A percentile compares a stretch with the other conserved stretches of the same genome.
phyloP scores from a whole-genome alignment of 495 filamentous ascomycete genomes.

The Penicillium chermesinum region DNA sequence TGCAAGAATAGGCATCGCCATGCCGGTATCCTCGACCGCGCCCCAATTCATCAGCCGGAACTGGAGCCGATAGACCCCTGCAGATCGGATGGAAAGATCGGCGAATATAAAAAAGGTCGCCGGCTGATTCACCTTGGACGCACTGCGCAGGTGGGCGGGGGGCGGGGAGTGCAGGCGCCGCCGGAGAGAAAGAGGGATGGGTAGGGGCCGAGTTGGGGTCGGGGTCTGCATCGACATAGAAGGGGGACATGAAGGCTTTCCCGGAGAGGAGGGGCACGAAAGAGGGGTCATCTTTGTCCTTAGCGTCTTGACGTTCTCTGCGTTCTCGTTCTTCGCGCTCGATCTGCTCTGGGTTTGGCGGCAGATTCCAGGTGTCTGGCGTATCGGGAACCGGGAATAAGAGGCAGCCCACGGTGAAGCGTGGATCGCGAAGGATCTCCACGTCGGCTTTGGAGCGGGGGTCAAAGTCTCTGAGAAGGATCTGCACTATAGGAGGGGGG shows the following conservation, averaged over 20 bases:
- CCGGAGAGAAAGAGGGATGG: constrained; percentile 55
- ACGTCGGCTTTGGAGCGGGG: constrained; percentile 45
- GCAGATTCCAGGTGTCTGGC: constrained; percentile 2
- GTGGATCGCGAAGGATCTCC: constrained; percentile 63
- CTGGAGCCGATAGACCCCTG: constrained; percentile 73
- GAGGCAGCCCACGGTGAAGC: constrained; percentile 79
- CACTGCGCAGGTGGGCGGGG: constrained; percentile 11
- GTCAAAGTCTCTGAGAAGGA: constrained; percentile 65
- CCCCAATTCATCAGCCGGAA: constrained; percentile 79
- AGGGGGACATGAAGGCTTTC: constrained; percentile 40
- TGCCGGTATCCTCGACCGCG: constrained; percentile 46
- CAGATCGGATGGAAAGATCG: constrained; percentile 85
- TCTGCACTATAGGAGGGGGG: constrained; percentile 89
- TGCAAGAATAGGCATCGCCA: constrained; percentile 57
- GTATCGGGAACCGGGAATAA: constrained; percentile 43
- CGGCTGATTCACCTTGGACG: constrained; percentile 22
- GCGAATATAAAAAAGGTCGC: constrained; percentile 85
- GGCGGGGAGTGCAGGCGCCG: neutral
- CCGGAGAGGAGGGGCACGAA: constrained; percentile 35
- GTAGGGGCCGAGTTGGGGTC: constrained; percentile 50
- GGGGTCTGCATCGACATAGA: constrained; percentile 38
- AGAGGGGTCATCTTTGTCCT: constrained; percentile 21
- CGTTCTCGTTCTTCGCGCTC: constrained; percentile 38
- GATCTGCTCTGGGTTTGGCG: constrained; percentile 43
- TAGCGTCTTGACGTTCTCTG: constrained; percentile 11